Evolutionary conservation across 2,329 filamentous ascomycete species (phyloP), one percentile per base, ranked within the genome.

Genomic region (Penicillium corylophilum): DNA sequence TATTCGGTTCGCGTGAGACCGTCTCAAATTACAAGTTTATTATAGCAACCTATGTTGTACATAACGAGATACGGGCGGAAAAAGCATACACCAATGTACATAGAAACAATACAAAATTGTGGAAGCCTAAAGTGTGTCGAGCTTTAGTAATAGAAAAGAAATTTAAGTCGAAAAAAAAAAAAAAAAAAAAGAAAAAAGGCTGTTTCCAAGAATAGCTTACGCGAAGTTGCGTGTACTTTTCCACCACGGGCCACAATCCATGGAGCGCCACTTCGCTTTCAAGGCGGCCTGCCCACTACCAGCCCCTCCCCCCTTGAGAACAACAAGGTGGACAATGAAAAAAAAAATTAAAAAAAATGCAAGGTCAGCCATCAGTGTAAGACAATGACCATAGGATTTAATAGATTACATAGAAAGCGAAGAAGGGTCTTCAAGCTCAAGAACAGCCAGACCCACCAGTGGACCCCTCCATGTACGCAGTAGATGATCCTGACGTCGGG

Each of bases 1-100:
- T 3, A 79, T 87, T 57, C 77, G 79, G 47, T 85, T 85, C 70
- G 71, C 70, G 22, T 74, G 57, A 57, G 35, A 46, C 3, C 5
- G 42, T 15, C 8, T 36, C 16, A 10, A 18, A 13, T 20, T 20
- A 20, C 16, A 10, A 18, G 20, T 20, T 4, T 13, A 3, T 13
- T 22, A 26, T 38, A 16, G 23, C 15, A 16, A 16, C 23, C 15
- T 23, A 18, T 23, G 28, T 36, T n/a, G 18, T 35, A 9, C 20
- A 48, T 18, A 20, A n/a, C 22, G 20, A 10, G 31, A 24, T 41
- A 24, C 23, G 4, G 9, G 2, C 23, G 23, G 36, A 4, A 26
- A 13, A 41, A 20, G 23, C 38, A 15, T 23, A 24, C 38, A 24
- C n/a, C 38, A 16, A 16, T 47, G 33, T n/a, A 48, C 28, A 43